Base-by-base conservation (phyloP, 1,284 basidiomycete species). In the Marasmius tenuissimus region DNA sequence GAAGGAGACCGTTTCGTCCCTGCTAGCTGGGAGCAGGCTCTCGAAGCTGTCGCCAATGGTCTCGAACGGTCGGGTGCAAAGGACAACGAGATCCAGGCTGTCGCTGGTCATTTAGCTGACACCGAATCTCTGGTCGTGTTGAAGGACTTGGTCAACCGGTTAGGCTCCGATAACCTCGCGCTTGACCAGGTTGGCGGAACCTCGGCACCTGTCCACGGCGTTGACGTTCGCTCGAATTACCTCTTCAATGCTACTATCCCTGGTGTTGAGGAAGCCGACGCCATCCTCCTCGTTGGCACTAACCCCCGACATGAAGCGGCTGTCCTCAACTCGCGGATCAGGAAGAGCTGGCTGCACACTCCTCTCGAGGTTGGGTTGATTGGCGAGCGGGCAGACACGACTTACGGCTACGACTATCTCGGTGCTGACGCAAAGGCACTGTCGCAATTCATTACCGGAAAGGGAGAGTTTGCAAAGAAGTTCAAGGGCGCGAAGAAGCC, bases 261-360 rank as follows among this genome's bases (percentile, higher is more conserved):
- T 47, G 93, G 93, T 51, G 85, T 97, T 50, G 97, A 97, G 72
- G 85, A 92, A 63, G 96, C 97, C 35, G 97, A 99, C 72, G 93
- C 82, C 39, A 93, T 99, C 66, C 86, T 99, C 18, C 87, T 99
- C 40, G 88, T 99, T 69, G 97, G 97, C 67, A 98, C 96, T 60
- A 98, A 99, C 80, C 97, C 97, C 12, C 87, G 97, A 53, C 96
- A 98, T 75, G 97, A 99, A 78, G 97, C 96, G 8, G 93, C 97
- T 38, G 96, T 98, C 62, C 83, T 99, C 72, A 99, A 99, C 84
- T 96, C 96, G 11, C 92, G 97, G 67, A 94, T 99, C 71, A 88
- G 97, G 72, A 97, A 96, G 83, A 91, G 88, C 67, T 99, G 94
- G 92, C 75, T 99, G 68, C 89, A 95, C 72, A 89, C 86, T 20